Evolutionary conservation across 169 alveolate species (phyloP).

Genomic region (Plasmodium gonderi): DNA sequence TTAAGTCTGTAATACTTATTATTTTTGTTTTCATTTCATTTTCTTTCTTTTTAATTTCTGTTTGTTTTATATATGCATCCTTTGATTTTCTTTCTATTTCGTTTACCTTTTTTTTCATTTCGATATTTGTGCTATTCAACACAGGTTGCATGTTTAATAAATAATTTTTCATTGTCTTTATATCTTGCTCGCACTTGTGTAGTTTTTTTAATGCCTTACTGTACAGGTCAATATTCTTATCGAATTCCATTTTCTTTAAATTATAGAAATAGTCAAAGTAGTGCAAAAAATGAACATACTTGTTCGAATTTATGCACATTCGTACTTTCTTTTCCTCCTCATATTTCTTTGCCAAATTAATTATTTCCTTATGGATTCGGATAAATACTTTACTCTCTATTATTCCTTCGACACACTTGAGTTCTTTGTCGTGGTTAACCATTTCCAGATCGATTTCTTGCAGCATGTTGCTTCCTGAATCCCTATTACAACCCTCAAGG

Average conservation of each 20-base stretch:
- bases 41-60: slow-evolving; percentile 70
- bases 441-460: slow-evolving; percentile 38
- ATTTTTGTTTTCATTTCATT: slow-evolving; percentile 61
- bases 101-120: slow-evolving; percentile 67
- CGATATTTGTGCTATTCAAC: slow-evolving; percentile 59
- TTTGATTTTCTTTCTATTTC: slow-evolving; percentile 67
- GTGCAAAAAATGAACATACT: slow-evolving; percentile 40
- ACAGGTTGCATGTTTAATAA: slow-evolving; percentile 65
- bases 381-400: slow-evolving; percentile 30
- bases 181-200: slow-evolving; percentile 61
- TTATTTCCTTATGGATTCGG: slow-evolving; percentile 53
- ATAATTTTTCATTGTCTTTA: slow-evolving; percentile 56
- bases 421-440: slow-evolving; percentile 15
- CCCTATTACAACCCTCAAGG: not conserved
- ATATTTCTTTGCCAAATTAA: slow-evolving; percentile 40
- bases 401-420: slow-evolving; percentile 18
- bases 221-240: slow-evolving; percentile 31
- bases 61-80: slow-evolving; percentile 49
- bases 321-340: slow-evolving; percentile 30
- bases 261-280: slow-evolving; percentile 47
- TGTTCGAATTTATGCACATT: slow-evolving; percentile 51
- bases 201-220: slow-evolving; percentile 59
- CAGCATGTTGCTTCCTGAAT: too few relatives aligned
- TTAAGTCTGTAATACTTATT: slow-evolving; percentile 41
- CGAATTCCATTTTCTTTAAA: slow-evolving; percentile 49